Conservation (phyloP, 192 early-diverging fungal species). For the Lunasporangiospora selenospora region DNA sequence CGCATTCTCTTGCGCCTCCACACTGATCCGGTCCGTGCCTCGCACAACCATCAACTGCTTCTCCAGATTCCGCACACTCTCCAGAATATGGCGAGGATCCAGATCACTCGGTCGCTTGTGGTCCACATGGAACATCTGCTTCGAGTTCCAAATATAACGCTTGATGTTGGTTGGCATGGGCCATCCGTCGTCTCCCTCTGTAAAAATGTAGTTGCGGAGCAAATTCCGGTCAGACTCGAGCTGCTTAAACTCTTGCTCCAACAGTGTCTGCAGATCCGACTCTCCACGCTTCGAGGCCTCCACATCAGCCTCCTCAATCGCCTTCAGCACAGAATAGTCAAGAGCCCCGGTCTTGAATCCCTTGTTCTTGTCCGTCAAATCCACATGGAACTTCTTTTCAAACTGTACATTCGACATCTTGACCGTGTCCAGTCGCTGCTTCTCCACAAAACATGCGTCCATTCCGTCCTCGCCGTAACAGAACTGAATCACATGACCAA, state of each 20-base stretch:
- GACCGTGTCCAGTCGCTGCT: slow-evolving; percentile 78
- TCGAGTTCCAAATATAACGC: slow-evolving; percentile 90
- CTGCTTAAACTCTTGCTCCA: slow-evolving; percentile 86
- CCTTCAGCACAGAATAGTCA: slow-evolving; percentile 74
- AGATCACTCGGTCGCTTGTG: slow-evolving; percentile 81
- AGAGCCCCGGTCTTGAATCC: slow-evolving; percentile 75
- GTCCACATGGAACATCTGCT: slow-evolving; percentile 88
- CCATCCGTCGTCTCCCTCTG: slow-evolving; percentile 74
- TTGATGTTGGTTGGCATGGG: slow-evolving; percentile 92
- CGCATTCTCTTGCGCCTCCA: slow-evolving; percentile 91
- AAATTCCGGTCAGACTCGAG: slow-evolving; percentile 77
- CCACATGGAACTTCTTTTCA: slow-evolving; percentile 81
- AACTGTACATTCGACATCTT: slow-evolving; percentile 73
- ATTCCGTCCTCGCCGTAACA: slow-evolving; percentile 98
- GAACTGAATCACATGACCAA: slow-evolving; percentile 95
- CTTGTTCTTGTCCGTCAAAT: slow-evolving; percentile 70
- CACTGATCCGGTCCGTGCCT: slow-evolving; percentile 85
- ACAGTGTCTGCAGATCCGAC: slow-evolving; percentile 39
- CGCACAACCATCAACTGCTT: slow-evolving; percentile 82
- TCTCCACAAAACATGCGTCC: slow-evolving; percentile 91
- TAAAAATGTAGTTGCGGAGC: slow-evolving; percentile 84
- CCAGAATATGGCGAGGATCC: slow-evolving; percentile 83
- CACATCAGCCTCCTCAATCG: slow-evolving; percentile 76
- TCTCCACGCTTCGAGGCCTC: slow-evolving; percentile 27
- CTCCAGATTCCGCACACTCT: slow-evolving; percentile 73